Conservation (phyloP, 306 rosid genomes). For the Prunus mira region DNA sequence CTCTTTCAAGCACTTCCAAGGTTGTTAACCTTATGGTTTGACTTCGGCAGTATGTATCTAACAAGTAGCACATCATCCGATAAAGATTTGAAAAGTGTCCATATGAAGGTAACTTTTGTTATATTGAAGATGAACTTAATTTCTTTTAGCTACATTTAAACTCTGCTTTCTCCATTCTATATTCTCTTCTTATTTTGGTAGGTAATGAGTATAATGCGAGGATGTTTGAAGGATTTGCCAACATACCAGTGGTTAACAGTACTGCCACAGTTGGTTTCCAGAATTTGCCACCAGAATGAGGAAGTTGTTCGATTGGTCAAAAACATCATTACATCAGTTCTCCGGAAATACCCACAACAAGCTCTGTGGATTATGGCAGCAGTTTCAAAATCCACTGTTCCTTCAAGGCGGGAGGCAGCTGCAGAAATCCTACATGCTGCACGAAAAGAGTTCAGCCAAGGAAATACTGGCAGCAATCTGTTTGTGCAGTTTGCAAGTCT, state of each 20-base stretch:
- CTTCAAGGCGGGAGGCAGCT: constrained; percentile 92
- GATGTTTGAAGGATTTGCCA: constrained; percentile 92
- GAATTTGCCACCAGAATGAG: constrained; percentile 93
- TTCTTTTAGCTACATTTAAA: constrained; percentile 22
- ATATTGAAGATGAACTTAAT: constrained; percentile 15
- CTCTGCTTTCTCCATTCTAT: constrained; percentile 18
- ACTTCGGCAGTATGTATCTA: constrained; percentile 83
- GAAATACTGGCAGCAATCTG: constrained; percentile 67
- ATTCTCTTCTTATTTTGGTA: constrained; percentile 37
- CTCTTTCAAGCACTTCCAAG: constrained; percentile 98
- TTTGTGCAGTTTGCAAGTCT: constrained; percentile 86
- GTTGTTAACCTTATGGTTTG: constrained; percentile 95
- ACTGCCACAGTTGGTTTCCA: constrained; percentile 95
- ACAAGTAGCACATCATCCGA: constrained; percentile 51
- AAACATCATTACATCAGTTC: constrained; percentile 75
- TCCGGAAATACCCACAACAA: constrained; percentile 82
- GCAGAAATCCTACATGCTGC: constrained; percentile 92
- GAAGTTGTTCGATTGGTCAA: constrained; percentile 84
- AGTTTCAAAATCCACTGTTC: constrained; percentile 89
- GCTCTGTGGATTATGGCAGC: constrained; percentile 99
- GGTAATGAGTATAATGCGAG: constrained; percentile 66
- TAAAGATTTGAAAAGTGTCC: constrained; percentile 61
- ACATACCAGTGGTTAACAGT: constrained; percentile 91
- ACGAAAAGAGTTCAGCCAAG: constrained; percentile 63
- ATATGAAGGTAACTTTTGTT: constrained; percentile 44